phyloP scores from a whole-genome alignment of 1,139 yeast genomes.

The Saccharomyces hybrid region DNA sequence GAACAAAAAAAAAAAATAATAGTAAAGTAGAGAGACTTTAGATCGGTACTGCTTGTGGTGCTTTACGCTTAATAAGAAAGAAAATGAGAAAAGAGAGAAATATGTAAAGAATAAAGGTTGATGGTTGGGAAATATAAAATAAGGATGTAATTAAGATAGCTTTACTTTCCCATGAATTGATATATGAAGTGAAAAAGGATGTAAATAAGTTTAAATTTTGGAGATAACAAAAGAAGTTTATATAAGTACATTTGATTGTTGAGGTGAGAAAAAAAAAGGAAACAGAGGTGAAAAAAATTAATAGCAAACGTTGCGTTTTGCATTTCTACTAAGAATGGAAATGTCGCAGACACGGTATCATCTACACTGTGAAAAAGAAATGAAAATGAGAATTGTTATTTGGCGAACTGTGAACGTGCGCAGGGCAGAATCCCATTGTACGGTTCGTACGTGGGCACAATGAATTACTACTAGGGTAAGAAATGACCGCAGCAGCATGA shows the following conservation, averaged over 20 bases:
- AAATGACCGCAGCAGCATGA: background rate
- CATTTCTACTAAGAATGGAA: background rate
- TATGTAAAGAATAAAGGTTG: background rate
- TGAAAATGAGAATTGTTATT: background rate
- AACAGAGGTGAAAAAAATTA: background rate
- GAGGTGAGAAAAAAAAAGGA: background rate
- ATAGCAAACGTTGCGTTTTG: background rate
- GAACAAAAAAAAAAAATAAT: background rate
- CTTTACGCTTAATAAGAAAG: background rate
- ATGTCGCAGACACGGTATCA: conserved; percentile 1
- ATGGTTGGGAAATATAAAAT: background rate
- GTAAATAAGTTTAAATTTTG: background rate
- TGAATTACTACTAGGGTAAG: background rate
- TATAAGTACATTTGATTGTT: conserved; percentile 1
- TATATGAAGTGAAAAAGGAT: background rate
- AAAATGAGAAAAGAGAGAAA: background rate
- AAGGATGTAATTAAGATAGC: background rate
- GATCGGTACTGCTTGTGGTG: background rate
- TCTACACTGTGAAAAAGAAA: background rate
- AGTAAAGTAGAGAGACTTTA: background rate
- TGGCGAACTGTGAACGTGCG: background rate
- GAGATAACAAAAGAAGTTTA: conserved; percentile 1
- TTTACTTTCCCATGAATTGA: background rate
- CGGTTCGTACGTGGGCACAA: background rate
- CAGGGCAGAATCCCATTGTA: background rate